Base-by-base conservation (phyloP, 2,329 filamentous ascomycete genomes). In the Fusarium citri region DNA sequence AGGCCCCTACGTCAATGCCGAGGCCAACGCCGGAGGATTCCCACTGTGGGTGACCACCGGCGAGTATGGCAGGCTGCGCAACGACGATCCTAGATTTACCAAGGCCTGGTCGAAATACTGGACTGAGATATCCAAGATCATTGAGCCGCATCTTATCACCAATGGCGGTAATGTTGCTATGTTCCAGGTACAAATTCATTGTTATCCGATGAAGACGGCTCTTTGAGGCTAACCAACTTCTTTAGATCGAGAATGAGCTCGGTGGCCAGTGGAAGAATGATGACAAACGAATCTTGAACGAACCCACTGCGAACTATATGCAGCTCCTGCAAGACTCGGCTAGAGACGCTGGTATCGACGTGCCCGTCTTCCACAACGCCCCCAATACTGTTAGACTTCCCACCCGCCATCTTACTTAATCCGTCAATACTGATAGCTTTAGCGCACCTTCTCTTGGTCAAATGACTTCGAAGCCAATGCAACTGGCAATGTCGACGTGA, bases 1-100 rank as follows among this genome's bases (percentile, higher is more conserved):
- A 1, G 88, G 88, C 0, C 88, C 88, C 0, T 91, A 91, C 59
- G 84, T 89, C 60, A 91, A 91, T 66, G 89, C 88, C 2, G 89
- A 91, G 73, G 83, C 87, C 5, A 89, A 86, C 66, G 87, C 85
- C 2, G 89, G 89, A 31, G 89, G 89, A 0, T 87, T 89, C 59
- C 87, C 89, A 0, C 78, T 88, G 2, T 91, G 88, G 87, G 76
- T 88, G 8, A 90, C 88, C 0, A 89, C 88, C 1, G 88, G 88
- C 45, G 87, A 81, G 26, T 87, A 88, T 51, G 87, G 88, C 4
- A 72, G 76, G 22, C 77, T 88, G 18, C 80, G 88, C 31, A 80
- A 88, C 57, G 83, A 88, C 42, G 83, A 89, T 63, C 75, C 82
- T 7, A 79, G 82, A 48, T 88, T 85, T 73, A 86, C 83, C 3